Base-by-base conservation (phyloP, 2,329 filamentous ascomycete genomes). In the Xylariomycetidae sp. region DNA sequence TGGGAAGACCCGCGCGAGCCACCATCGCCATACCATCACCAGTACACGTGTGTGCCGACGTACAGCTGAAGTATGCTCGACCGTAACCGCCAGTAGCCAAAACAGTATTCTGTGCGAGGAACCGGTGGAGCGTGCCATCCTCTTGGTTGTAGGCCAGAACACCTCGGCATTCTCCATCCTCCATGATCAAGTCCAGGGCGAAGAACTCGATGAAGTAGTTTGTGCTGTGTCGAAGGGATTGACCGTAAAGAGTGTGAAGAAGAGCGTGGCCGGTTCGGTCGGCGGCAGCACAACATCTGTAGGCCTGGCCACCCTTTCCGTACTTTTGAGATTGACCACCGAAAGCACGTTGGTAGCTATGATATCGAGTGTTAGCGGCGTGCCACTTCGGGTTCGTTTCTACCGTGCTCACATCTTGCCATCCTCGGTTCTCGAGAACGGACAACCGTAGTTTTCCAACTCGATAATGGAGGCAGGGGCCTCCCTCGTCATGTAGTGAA, bases 151-250 rank as follows among this genome's bases (percentile, higher is more conserved):
- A 96, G 40, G 90, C 90, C 49, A 97, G 75, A 49, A 97, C 86
- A 78, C 92, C 92, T 50, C 89, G 89, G 74, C 90, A 97, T 65
- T 90, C 85, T 41, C 90, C 90, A 55, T 94, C 86, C 69, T 96
- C 85, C 92, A 97, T 97, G 56, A 98, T 85, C 65, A 97, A 71
- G 61, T 97, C 92, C 49, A 94, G 77, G 53, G 89, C 92, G 63
- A 97, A 98, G 76, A 89, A 97, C 69, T 97, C 92, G 64, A 98
- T 96, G 70, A 98, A 97, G 77, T 96, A 98, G 74, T 96, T 96
- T 59, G 90, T 96, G 76, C 96, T 95, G 77, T 97, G 88, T 59
- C 87, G 77, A 42, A 97, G 79, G 34, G 89, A 96, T 72, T 96
- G 90, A 55, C 92, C 92, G 68, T 97, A 98, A 48, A 98, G 85